Evolutionary conservation across 306 rosid species (phyloP), one percentile per base, ranked within the genome.

Genomic region (Potentilla sterilis): DNA sequence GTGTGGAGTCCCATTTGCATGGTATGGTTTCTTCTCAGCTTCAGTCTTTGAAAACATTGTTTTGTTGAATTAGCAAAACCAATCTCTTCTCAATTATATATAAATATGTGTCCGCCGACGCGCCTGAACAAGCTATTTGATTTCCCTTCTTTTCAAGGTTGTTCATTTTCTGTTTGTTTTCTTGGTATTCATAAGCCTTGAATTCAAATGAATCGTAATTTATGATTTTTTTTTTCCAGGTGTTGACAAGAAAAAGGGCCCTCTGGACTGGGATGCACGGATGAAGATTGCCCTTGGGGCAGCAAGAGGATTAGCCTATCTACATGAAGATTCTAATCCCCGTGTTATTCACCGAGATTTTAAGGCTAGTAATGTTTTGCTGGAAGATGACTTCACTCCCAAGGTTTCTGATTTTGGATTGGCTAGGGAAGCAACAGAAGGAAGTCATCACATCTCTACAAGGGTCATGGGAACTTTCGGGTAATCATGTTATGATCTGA

Each of bases 391-490:
- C 78, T 94, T 88, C 86, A 90, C 95, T 79, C 97, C 97, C 72
- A 94, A 90, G 90, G 95, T 94, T 81, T 92, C 98, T 51, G 98
- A 94, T 90, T 94, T 94, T 74, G 98, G 98, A 47, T 83, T 94
- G 86, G 98, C 98, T 61, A 90, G 93, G 87, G 98, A 94, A 86
- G 98, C 98, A 63, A 90, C 96, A 18, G 97, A 87, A 83, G 98
- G 98, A 81, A 94, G 89, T 80, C 79, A 72, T 74, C 91, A 87
- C 85, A 82, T 91, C 79, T 92, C 98, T 67, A 94, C 98, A 48
- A 84, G 97, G 63, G 98, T 94, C 81, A 88, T 94, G 97, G 98
- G 98, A 67, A 94, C 98, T 81, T 94, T 94, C 21, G 98, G 98
- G 98, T 94, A 88, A 79, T 82, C 47, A 44, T 19, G 47, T 21